Base-by-base conservation (phyloP, 208 protist species). In the Wallacemonas sp. region DNA sequence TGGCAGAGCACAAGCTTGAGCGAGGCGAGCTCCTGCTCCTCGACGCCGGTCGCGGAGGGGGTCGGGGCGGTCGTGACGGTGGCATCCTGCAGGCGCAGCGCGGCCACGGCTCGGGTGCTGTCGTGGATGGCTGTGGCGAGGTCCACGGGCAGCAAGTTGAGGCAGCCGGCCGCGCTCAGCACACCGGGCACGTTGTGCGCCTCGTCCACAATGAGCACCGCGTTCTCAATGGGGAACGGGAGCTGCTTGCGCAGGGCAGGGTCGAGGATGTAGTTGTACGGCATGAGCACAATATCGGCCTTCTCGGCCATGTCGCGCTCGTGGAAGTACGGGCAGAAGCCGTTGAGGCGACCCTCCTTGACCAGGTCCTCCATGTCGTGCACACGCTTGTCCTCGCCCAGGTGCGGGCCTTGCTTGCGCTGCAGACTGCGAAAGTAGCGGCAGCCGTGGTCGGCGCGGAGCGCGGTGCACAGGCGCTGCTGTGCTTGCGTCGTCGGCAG, bases 241-340 rank as follows among this genome's bases (percentile, higher is more conserved):
- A 97, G 63, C 69, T 87, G 88, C 67, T 90, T 90, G 20, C 96
- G 83, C 29, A 98, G 77, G 0, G 49, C 61, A 2, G 85, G 70
- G 68, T 99, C 98, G 36, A 99, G 81, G 0, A 99, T 55, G 74
- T 99, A 99, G 84, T 99, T 99, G 83, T 99, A 99, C 20, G 98
- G 98, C 80, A 98, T 82, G 63, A 99, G 97, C 3, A 99, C 79
- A n/a, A 99, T 63, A 61, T 99, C 92, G 4, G 98, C 91, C 4
- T 72, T 76, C 26, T 85, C 82, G 29, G 87, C 57, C 11, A 78
- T 67, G 18, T 97, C 93, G 23, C 95, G 85, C 39, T 97, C 80
- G 16, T 88, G 82, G 81, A 88, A 99, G 70, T 98, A 99, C 14
- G 98, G 97, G 75, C 98, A 99, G 67, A 98, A 94, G 16, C 69